Evolutionary conservation across 225 moss, liverwort and hornwort species (phyloP), one percentile per base, ranked within the genome.

Genomic region (Thuidium tamariscinum): DNA sequence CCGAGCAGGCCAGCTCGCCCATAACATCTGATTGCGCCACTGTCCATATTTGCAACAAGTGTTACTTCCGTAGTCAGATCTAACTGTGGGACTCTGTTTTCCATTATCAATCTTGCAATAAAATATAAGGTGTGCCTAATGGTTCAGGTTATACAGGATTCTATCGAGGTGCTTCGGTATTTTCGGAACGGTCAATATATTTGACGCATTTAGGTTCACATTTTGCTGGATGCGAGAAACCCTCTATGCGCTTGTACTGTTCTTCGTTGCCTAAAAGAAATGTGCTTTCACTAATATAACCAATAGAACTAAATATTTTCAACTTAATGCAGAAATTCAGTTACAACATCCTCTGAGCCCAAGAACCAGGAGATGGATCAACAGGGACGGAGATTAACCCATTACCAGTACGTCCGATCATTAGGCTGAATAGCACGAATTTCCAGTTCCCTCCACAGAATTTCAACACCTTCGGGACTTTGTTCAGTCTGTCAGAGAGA

Each of bases 21-120:
- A 90, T 89, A 91, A 89, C 94, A 94, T 84, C 94, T 91, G 88
- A 94, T 94, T 87, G 94, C 94, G 85, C 91, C 94, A 90, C 94
- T 94, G 83, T 81, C 63, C 82, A 91, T 86, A 89, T 68, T 70
- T 56, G 82, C 88, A 34, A 83, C 82, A 87, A 41, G 79, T 73
- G 70, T 89, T 82, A 89, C 48, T 65, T 87, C 65, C 59, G 62
- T 78, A 77, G 60, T 36, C 60, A 89, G 81, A 76, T 91, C 80
- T 54, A 41, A 86, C 41, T 71, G 41, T 82, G 44, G 44, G 18
- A 41, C 42, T 85, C 42, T 54, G 25, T 52, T 70, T 16, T 67
- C 32, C 32, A 69, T 71, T 75, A 74, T 62, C 37, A 83, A 80
- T 48, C 80, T 64, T 85, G 86, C 67, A 85, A 82, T 49, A 54